A percentile compares a stretch with the other conserved stretches of the same genome.
These are phyloP conservation scores for Pythium brassicae DNA, from an alignment of 352 stramenopile species.

Conservation along the genomic window DNA sequence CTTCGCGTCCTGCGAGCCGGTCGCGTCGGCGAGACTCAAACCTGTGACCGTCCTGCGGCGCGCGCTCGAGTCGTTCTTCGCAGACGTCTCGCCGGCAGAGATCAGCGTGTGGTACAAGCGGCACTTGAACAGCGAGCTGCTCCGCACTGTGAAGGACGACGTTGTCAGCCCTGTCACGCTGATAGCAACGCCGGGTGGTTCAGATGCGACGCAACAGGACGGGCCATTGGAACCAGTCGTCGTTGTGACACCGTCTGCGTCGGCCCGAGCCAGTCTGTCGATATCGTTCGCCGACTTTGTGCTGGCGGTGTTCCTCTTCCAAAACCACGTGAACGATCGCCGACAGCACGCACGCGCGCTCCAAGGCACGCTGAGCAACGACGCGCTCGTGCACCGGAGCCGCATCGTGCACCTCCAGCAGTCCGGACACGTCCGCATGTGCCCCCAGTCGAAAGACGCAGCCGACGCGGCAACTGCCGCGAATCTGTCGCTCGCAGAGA, in stretches of 20 bases:
- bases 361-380: slow-evolving; percentile 31
- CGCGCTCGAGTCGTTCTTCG: slow-evolving; percentile 28
- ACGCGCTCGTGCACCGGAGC: slow-evolving; percentile 45
- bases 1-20: slow-evolving; percentile 37
- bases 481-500: slow-evolving; percentile 2
- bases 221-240: background rate
- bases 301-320: slow-evolving; percentile 53
- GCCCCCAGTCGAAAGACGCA: slow-evolving; percentile 21
- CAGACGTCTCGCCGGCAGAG: slow-evolving; percentile 16
- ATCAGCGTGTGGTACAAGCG: slow-evolving; percentile 29
- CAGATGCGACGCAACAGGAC: background rate
- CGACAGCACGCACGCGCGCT: slow-evolving; percentile 19
- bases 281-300: slow-evolving; percentile 57
- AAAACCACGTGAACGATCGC: slow-evolving; percentile 17
- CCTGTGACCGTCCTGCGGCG: slow-evolving; percentile 25
- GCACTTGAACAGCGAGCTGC: slow-evolving; percentile 15
- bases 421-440: slow-evolving; percentile 65
- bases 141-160: slow-evolving; percentile 5
- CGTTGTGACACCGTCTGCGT: background rate
- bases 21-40: slow-evolving; percentile 27
- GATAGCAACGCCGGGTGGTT: too few relatives aligned
- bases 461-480: background rate
- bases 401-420: slow-evolving; percentile 72
- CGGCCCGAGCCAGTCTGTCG: slow-evolving; percentile 3
- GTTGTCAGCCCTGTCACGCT: background rate